A percentile compares a stretch with the other conserved stretches of the same genome.
These are phyloP conservation scores for Sporisorium exsertum DNA, from an alignment of 1,284 basidiomycete species.

Conservation along the genomic window DNA sequence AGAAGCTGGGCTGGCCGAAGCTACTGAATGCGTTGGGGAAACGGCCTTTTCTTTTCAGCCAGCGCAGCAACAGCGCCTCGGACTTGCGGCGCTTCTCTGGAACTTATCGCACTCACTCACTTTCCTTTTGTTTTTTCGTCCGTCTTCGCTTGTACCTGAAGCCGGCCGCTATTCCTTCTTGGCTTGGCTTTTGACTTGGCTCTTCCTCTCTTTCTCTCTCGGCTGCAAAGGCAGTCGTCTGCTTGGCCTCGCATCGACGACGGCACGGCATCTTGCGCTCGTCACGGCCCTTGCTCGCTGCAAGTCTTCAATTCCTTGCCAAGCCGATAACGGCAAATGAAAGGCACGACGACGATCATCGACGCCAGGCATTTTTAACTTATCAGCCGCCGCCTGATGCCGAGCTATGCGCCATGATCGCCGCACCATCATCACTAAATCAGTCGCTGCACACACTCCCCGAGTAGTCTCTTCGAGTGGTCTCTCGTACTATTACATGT, in stretches of 20 bases:
- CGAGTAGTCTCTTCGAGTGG: neutral
- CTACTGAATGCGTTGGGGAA: constrained; percentile 11
- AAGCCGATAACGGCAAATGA: neutral
- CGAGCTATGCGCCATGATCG: constrained; percentile 15
- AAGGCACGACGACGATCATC: neutral
- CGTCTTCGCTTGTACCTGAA: neutral
- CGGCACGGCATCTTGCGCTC: neutral
- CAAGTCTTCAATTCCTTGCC: neutral
- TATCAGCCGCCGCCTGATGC: constrained; percentile 6
- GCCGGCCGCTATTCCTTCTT: neutral
- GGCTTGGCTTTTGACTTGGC: constrained; percentile 2
- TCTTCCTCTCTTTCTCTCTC: neutral
- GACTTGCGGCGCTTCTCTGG: neutral
- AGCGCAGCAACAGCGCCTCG: constrained; percentile 1
- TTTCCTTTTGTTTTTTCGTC: neutral
- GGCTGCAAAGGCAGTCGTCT: constrained; percentile 7
- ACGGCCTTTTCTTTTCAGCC: neutral
- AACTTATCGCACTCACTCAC: neutral
- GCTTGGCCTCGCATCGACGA: constrained; percentile 3
- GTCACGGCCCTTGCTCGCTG: neutral
- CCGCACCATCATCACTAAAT: neutral
- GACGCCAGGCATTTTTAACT: neutral
- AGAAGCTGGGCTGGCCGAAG: neutral
- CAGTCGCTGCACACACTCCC: neutral
- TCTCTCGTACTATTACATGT: constrained; percentile 34